Evolutionary conservation across 2,329 filamentous ascomycete species (phyloP).

Genomic region (Sporothrix phasma): DNA sequence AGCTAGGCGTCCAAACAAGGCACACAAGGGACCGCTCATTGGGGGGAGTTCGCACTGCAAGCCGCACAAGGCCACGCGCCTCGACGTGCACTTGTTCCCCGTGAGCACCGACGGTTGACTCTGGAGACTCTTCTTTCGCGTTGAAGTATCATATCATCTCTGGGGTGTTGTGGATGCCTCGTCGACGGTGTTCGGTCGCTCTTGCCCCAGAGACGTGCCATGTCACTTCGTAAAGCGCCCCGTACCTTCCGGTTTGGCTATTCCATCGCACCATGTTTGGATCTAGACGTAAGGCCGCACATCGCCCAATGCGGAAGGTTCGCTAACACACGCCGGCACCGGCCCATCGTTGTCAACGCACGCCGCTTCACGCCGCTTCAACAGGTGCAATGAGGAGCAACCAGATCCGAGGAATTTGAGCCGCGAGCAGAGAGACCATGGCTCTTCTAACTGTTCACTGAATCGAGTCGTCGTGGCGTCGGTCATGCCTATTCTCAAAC

Average conservation of each 20-base stretch:
- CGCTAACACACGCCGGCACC: neutral
- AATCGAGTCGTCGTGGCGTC: neutral
- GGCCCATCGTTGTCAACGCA: neutral
- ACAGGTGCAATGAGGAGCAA: neutral
- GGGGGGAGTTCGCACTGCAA: neutral
- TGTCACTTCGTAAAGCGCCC: neutral
- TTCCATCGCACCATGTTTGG: neutral
- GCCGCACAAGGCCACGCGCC: neutral
- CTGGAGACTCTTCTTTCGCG: too few species aligned
- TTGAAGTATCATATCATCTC: too few species aligned
- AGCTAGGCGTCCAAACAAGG: conserved; percentile 8
- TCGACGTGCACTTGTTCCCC: neutral
- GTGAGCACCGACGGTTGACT: too few species aligned
- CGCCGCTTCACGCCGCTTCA: neutral
- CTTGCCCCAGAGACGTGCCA: neutral
- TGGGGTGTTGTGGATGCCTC: neutral
- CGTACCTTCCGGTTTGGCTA: neutral
- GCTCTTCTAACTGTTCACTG: neutral
- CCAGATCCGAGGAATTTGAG: neutral
- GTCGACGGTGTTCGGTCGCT: neutral
- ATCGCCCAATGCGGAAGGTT: neutral
- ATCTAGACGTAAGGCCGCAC: neutral
- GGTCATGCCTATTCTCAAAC: neutral
- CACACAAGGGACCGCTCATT: neutral
- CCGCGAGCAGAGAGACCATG: neutral